A percentile compares a stretch with the other conserved stretches of the same genome.
phyloP scores from a whole-genome alignment of 176 grass and related monocot species.

The Rhipidocladum racemiflorum region DNA sequence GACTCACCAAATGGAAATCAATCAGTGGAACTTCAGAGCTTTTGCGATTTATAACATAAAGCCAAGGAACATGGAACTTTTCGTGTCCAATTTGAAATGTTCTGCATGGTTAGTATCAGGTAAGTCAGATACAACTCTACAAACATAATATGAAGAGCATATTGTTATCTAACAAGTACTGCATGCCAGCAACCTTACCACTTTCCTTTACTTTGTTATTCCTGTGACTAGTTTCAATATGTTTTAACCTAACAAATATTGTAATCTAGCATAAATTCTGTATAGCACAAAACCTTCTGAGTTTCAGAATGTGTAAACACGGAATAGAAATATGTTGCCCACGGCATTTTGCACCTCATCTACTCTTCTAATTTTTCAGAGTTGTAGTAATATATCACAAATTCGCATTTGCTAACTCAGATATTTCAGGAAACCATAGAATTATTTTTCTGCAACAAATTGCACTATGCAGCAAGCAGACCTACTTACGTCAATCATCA shows the following conservation, averaged over 20 bases:
- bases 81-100: conserved; percentile 96
- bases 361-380: background rate
- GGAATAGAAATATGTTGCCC: background rate
- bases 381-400: background rate
- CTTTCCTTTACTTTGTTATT: background rate
- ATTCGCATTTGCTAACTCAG: background rate
- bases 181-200: background rate
- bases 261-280: conserved; percentile 8
- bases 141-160: background rate
- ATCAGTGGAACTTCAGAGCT: conserved; percentile 90
- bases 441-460: background rate
- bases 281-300: background rate
- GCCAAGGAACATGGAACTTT: conserved; percentile 97
- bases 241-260: background rate
- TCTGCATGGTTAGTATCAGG: conserved; percentile 53
- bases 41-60: conserved; percentile 97
- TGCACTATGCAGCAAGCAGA: background rate
- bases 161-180: background rate
- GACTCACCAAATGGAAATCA: conserved; percentile 93
- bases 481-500: background rate
- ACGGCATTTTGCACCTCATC: background rate
- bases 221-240: background rate
- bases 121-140: conserved; percentile 25
- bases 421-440: background rate
- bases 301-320: background rate